Evolutionary conservation across 108 stramenopile genomes (phyloP).

Genomic region (Schizochytrium sp.): DNA sequence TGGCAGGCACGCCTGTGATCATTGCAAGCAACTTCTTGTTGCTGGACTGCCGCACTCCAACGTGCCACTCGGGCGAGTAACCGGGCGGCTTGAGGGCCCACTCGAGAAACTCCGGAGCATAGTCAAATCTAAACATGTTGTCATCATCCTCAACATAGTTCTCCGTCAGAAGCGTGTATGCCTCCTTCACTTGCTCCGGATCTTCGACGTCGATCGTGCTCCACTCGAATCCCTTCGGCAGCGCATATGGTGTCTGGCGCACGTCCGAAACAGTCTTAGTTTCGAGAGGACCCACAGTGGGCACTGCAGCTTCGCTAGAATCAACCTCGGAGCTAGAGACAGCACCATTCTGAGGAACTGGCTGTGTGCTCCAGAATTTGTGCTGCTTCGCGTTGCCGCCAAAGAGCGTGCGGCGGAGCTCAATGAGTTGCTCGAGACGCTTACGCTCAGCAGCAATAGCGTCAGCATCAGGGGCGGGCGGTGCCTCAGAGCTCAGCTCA

Average conservation of each 20-base stretch:
- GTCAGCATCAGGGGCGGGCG: no score
- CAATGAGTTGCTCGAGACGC: no score
- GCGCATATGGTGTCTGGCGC: conserved; percentile 89
- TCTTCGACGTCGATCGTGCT: conserved; percentile 84
- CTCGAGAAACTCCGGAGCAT: conserved; percentile 85
- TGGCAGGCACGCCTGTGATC: conserved; percentile 93
- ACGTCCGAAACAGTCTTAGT: conserved; percentile 81
- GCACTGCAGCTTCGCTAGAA: conserved; percentile 66
- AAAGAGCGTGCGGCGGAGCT: no score
- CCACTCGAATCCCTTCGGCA: conserved; percentile 98
- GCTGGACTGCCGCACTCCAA: conserved; percentile 88
- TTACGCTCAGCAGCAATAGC: no score
- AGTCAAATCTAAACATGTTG: conserved; percentile 96
- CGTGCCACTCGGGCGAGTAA: conserved; percentile 82
- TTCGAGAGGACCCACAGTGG: conserved; percentile 85
- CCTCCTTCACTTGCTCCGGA: conserved; percentile 78
- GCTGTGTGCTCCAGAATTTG: conserved; percentile 98
- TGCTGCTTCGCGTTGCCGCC: conserved; percentile 66
- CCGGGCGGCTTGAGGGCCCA: conserved; percentile 96
- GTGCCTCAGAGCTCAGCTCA: background rate
- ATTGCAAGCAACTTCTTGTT: conserved; percentile 90
- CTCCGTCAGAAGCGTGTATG: conserved; percentile 92
- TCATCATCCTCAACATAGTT: conserved; percentile 99
- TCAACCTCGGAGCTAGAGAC: background rate
- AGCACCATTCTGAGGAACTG: conserved; percentile 68